Evolutionary conservation across 1,284 basidiomycete genomes (phyloP).

Genomic region (Stygiomarasmius scandens): DNA sequence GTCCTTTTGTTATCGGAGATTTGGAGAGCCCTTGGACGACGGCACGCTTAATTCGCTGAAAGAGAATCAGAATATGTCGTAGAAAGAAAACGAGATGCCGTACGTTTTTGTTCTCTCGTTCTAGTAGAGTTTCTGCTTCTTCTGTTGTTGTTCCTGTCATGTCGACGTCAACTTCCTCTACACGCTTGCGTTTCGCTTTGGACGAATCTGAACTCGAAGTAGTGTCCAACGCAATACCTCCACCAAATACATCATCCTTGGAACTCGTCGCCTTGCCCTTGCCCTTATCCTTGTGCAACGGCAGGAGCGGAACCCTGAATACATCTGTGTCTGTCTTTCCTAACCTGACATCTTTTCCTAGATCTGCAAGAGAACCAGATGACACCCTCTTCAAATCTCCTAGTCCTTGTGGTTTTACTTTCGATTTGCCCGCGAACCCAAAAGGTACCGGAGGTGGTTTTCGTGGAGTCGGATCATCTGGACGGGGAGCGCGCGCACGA

Average conservation of each 20-base stretch:
- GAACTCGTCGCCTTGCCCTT: slow-evolving; percentile 31
- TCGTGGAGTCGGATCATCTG: slow-evolving; percentile 78
- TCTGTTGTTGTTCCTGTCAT: background rate
- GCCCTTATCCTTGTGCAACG: slow-evolving; percentile 34
- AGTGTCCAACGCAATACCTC: background rate
- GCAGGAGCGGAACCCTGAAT: slow-evolving; percentile 57
- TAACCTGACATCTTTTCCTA: slow-evolving; percentile 39
- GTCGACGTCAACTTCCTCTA: slow-evolving; percentile 34
- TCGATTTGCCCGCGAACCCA: slow-evolving; percentile 31
- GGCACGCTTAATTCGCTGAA: slow-evolving; percentile 15
- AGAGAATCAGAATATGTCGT: background rate
- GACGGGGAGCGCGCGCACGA: slow-evolving; percentile 54
- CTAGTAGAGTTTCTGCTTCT: slow-evolving; percentile 24
- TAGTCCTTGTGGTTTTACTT: slow-evolving; percentile 14
- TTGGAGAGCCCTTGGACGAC: slow-evolving; percentile 5
- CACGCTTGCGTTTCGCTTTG: slow-evolving; percentile 32
- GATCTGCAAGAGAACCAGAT: slow-evolving; percentile 20
- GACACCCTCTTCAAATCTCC: slow-evolving; percentile 6
- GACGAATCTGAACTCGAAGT: background rate
- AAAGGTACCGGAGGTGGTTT: slow-evolving; percentile 49
- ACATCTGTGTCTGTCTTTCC: slow-evolving; percentile 20
- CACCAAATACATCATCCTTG: slow-evolving; percentile 53
- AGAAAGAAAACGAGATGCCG: slow-evolving; percentile 15
- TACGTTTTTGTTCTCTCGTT: slow-evolving; percentile 49
- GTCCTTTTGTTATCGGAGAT: slow-evolving; percentile 7